Evolutionary conservation across 2,329 filamentous ascomycete species (phyloP).

Genomic region (Cordyceps tenuipes): DNA sequence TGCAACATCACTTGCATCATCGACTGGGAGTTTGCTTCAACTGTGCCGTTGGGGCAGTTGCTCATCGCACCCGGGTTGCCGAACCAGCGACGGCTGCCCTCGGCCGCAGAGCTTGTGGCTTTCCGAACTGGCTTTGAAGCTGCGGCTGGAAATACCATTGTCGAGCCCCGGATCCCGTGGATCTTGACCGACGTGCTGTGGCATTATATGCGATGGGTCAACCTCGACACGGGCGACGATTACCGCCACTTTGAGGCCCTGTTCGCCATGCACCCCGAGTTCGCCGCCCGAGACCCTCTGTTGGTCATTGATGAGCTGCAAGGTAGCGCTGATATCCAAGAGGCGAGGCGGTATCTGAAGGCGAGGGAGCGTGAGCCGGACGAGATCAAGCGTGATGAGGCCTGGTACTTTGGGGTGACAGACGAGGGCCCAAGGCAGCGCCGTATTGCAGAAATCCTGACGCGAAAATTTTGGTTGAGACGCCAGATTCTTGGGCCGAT

Average conservation of each 20-base stretch:
- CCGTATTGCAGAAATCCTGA: not conserved
- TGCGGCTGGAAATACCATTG: not conserved
- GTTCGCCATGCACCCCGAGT: not conserved
- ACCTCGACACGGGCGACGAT: not conserved
- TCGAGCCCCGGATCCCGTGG: not conserved
- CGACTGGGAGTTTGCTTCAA: constrained; percentile 24
- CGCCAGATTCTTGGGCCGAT: not conserved
- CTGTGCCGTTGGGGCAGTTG: not conserved
- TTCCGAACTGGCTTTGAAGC: not conserved
- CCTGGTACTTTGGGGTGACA: not conserved
- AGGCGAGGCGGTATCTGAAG: not conserved
- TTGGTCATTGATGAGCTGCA: not conserved
- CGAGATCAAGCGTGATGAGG: not conserved
- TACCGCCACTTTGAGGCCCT: not conserved
- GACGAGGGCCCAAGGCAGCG: not conserved
- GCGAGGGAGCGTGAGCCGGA: not conserved
- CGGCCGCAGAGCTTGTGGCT: not conserved
- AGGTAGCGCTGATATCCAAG: not conserved
- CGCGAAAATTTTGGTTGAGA: not conserved
- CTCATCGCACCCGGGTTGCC: not conserved
- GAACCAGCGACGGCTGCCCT: not conserved
- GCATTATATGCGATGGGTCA: not conserved
- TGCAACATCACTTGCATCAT: constrained; percentile 26
- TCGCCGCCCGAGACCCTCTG: not conserved
- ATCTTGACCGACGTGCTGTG: not conserved